Evolutionary conservation across 2,329 filamentous ascomycete species (phyloP).

Genomic region (Elsinoe necatrix): DNA sequence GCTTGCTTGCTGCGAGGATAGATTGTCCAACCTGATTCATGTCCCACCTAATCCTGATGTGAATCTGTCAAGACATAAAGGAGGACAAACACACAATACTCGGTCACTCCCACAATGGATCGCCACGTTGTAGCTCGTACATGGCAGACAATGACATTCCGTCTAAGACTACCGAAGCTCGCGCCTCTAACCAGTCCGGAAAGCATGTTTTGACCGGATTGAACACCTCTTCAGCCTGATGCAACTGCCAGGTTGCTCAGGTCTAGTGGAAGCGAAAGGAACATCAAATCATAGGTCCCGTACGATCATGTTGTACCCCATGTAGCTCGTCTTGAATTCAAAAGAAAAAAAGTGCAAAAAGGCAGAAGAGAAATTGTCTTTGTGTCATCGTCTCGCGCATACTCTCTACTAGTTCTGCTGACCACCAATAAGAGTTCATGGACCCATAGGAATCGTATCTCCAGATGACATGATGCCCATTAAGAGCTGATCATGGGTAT

Average conservation of each 20-base stretch:
- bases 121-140: too few species aligned
- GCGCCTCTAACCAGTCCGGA: neutral
- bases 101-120: too few species aligned
- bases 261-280: neutral
- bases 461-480: neutral
- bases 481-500: neutral
- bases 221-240: neutral
- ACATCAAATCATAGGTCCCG: neutral
- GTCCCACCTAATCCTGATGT: too few species aligned
- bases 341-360: neutral
- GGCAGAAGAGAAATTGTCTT: neutral
- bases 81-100: too few species aligned
- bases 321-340: neutral
- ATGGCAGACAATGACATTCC: neutral
- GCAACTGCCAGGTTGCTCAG: neutral
- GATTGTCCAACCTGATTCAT: too few species aligned
- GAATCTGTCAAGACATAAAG: too few species aligned
- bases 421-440: constrained; percentile 4
- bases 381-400: constrained; percentile 6
- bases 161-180: constrained; percentile 4
- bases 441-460: constrained; percentile 7
- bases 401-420: constrained; percentile 5
- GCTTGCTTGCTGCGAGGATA: too few species aligned
- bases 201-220: neutral
- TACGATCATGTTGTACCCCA: neutral